Evolutionary conservation across 176 grass and related monocot genomes (phyloP).

Genomic region (Miscanthus lutarioriparius): DNA sequence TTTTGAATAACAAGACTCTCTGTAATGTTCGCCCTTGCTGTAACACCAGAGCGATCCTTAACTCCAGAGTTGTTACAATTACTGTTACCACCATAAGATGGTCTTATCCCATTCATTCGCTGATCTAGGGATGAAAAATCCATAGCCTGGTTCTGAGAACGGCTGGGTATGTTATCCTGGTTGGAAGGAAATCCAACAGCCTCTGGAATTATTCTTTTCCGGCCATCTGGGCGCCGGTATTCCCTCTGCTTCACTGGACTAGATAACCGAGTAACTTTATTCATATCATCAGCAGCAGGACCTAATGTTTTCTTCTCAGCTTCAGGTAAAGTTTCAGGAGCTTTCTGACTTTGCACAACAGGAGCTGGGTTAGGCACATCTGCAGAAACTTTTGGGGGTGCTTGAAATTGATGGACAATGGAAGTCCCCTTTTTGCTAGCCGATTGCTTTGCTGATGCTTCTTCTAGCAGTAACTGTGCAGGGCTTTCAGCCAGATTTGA

Average conservation of each 20-base stretch:
- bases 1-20: slow-evolving; percentile 90
- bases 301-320: slow-evolving; percentile 54
- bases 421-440: slow-evolving; percentile 51
- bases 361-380: slow-evolving; percentile 44
- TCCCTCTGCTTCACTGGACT: slow-evolving; percentile 95
- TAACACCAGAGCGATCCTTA: slow-evolving; percentile 66
- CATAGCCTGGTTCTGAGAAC: slow-evolving; percentile 45
- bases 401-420: slow-evolving; percentile 50
- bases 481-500: slow-evolving; percentile 90
- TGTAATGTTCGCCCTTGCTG: slow-evolving; percentile 75
- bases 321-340: slow-evolving; percentile 36
- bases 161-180: slow-evolving; percentile 65
- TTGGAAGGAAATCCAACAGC: slow-evolving; percentile 81
- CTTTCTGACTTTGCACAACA: slow-evolving; percentile 53
- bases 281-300: slow-evolving; percentile 47
- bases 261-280: slow-evolving; percentile 56
- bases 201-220: slow-evolving; percentile 98
- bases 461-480: slow-evolving; percentile 81
- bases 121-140: slow-evolving; percentile 70
- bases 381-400: slow-evolving; percentile 42
- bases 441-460: slow-evolving; percentile 75
- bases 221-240: slow-evolving; percentile 90
- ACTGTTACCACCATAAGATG: slow-evolving; percentile 44
- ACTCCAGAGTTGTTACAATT: slow-evolving; percentile 61
- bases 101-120: slow-evolving; percentile 54